phyloP scores from a whole-genome alignment of 2,329 filamentous ascomycete species.

The Paramyrothecium sp. region DNA sequence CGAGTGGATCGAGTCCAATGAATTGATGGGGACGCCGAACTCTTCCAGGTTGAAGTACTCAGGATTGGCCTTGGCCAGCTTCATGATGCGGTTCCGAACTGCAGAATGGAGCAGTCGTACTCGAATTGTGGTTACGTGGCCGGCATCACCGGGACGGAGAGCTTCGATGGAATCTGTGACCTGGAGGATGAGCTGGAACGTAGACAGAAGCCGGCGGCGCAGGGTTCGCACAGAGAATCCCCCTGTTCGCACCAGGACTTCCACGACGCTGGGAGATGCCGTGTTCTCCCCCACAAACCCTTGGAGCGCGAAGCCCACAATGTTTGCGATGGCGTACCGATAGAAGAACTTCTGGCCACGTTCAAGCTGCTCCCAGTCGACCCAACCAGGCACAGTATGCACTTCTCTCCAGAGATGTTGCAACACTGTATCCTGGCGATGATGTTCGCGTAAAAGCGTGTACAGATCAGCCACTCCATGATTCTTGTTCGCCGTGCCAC shows the following conservation, averaged over 20 bases:
- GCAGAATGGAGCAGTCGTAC: slow-evolving; percentile 66
- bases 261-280: slow-evolving; percentile 58
- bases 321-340: slow-evolving; percentile 59
- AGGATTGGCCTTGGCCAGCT: slow-evolving; percentile 48
- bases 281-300: slow-evolving; percentile 34
- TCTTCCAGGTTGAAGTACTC: slow-evolving; percentile 59
- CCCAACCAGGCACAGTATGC: slow-evolving; percentile 61
- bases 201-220: slow-evolving; percentile 52
- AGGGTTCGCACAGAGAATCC: slow-evolving; percentile 63
- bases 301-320: slow-evolving; percentile 47
- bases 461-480: slow-evolving; percentile 3
- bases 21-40: slow-evolving; percentile 63
- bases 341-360: slow-evolving; percentile 65
- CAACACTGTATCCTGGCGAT: slow-evolving; percentile 23
- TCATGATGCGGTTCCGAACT: slow-evolving; percentile 61
- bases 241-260: slow-evolving; percentile 64
- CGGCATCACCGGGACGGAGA: slow-evolving; percentile 61
- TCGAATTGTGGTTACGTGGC: slow-evolving; percentile 59
- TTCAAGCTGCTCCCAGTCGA: slow-evolving; percentile 65
- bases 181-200: slow-evolving; percentile 45
- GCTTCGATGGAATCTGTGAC: slow-evolving; percentile 57
- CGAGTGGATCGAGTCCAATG: slow-evolving; percentile 63
- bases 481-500: not conserved
- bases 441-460: slow-evolving; percentile 3
- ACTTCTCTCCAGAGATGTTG: slow-evolving; percentile 54